phyloP scores from a whole-genome alignment of 2,329 filamentous ascomycete genomes.

The Colletotrichum musicola region DNA sequence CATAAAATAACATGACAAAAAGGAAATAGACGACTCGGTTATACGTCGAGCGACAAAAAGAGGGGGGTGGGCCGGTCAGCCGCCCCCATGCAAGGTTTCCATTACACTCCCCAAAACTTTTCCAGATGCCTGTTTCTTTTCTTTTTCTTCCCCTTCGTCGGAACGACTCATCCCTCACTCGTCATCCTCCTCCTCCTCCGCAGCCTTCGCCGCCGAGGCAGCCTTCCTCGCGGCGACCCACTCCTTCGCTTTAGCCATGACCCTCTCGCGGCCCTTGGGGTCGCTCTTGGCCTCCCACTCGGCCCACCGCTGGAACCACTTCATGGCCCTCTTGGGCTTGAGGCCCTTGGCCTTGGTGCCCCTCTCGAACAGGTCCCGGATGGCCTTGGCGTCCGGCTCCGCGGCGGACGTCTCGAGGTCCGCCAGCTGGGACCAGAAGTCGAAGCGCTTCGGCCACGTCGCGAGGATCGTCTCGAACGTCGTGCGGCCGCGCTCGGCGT shows the following conservation, averaged over 20 bases:
- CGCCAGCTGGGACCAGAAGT: constrained; percentile 92
- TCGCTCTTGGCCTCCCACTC: constrained; percentile 79
- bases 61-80: constrained; percentile 3
- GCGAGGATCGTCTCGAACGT: constrained; percentile 91
- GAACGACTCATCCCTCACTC: constrained; percentile 40
- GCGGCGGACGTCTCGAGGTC: constrained; percentile 82
- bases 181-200: constrained; percentile 52
- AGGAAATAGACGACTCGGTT: constrained; percentile 1
- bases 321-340: constrained; percentile 85
- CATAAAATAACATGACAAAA: constrained; percentile 3
- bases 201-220: constrained; percentile 53
- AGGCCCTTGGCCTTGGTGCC: constrained; percentile 77
- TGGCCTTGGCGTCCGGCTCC: constrained; percentile 65
- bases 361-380: constrained; percentile 86
- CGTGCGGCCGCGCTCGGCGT: constrained; percentile 91
- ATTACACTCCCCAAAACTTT: constrained; percentile 32
- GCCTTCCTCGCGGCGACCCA: constrained; percentile 71
- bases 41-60: constrained; percentile 20
- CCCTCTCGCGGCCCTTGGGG: constrained; percentile 73
- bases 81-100: constrained; percentile 20
- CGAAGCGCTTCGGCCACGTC: constrained; percentile 88
- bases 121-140: constrained; percentile 1
- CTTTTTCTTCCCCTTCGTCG: neutral
- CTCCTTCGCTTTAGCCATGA: constrained; percentile 77
- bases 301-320: constrained; percentile 93